phyloP scores from a whole-genome alignment of 805 yeast genomes.

The Cyberlindnera suaveolens region DNA sequence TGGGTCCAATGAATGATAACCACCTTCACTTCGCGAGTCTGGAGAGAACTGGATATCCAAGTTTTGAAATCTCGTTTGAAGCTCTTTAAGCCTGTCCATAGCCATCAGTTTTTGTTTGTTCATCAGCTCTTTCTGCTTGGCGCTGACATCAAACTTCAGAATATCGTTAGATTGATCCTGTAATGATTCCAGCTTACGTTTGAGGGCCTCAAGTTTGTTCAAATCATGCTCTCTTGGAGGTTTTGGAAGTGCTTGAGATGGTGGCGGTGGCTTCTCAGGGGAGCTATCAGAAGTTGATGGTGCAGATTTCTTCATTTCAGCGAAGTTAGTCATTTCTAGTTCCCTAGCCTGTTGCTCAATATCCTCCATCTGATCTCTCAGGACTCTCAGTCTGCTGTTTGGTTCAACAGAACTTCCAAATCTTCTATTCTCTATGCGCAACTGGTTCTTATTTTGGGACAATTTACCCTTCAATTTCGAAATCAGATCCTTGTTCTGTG shows the following conservation, averaged over 20 bases:
- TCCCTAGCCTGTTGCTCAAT: slow-evolving; percentile 80
- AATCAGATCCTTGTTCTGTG: slow-evolving; percentile 29
- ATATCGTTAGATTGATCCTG: slow-evolving; percentile 75
- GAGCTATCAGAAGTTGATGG: slow-evolving; percentile 16
- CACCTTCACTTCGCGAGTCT: slow-evolving; percentile 7
- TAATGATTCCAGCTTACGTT: slow-evolving; percentile 51
- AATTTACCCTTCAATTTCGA: slow-evolving; percentile 34
- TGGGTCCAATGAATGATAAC: slow-evolving; percentile 28
- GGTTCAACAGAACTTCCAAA: slow-evolving; percentile 64
- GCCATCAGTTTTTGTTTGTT: slow-evolving; percentile 59
- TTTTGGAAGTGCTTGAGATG: slow-evolving; percentile 23
- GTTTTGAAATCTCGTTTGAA: slow-evolving; percentile 62
- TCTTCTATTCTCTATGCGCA: slow-evolving; percentile 37
- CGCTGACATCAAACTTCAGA: slow-evolving; percentile 52
- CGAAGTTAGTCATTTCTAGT: slow-evolving; percentile 80
- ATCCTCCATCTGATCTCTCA: slow-evolving; percentile 80
- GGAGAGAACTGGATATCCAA: slow-evolving; percentile 49
- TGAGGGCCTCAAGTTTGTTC: slow-evolving; percentile 46
- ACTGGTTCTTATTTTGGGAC: slow-evolving; percentile 33
- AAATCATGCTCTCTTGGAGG: slow-evolving; percentile 42
- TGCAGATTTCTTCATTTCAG: slow-evolving; percentile 31
- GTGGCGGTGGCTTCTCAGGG: slow-evolving; percentile 21
- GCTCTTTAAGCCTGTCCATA: slow-evolving; percentile 61
- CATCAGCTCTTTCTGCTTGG: slow-evolving; percentile 48
- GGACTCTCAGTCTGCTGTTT: slow-evolving; percentile 61